Percentiles rank a stretch among this genome's conserved stretches.
These are phyloP conservation scores for Cytospora chrysosperma DNA, from an alignment of 2,329 filamentous ascomycete species.

Conservation along the genomic window DNA sequence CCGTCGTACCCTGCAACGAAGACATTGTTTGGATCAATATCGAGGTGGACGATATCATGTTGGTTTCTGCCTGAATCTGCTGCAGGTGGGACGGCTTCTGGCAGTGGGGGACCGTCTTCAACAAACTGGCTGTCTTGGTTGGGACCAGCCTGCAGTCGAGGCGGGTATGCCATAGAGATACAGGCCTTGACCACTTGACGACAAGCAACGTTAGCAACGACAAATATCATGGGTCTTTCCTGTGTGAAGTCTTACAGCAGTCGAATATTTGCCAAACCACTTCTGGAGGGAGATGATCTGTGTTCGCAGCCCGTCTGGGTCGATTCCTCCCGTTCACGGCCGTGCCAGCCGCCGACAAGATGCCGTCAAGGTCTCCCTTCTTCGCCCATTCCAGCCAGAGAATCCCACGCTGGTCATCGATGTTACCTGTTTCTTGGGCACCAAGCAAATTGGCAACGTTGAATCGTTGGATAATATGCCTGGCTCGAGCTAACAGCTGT, in stretches of 20 bases:
- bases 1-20: not conserved
- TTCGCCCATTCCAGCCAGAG: not conserved
- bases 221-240: not conserved
- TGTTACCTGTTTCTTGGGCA: not conserved
- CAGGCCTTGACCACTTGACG: not conserved
- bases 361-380: not conserved
- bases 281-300: not conserved
- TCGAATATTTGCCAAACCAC: constrained; percentile 5
- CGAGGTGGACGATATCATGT: not conserved
- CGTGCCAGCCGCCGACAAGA: too few relatives aligned
- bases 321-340: not conserved
- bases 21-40: not conserved
- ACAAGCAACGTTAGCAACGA: not conserved
- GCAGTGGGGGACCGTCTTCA: not conserved
- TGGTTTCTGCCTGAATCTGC: not conserved
- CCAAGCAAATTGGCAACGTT: not conserved
- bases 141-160: not conserved
- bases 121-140: not conserved
- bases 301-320: not conserved
- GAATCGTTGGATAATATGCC: constrained; percentile 7
- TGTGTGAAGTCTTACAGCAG: not conserved
- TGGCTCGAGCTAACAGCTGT: constrained; percentile 1
- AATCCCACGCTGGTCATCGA: not conserved
- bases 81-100: not conserved
- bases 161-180: constrained; percentile 1